Conservation (phyloP, 805 yeast genomes). For the Nakazawaea wickerhamii region DNA sequence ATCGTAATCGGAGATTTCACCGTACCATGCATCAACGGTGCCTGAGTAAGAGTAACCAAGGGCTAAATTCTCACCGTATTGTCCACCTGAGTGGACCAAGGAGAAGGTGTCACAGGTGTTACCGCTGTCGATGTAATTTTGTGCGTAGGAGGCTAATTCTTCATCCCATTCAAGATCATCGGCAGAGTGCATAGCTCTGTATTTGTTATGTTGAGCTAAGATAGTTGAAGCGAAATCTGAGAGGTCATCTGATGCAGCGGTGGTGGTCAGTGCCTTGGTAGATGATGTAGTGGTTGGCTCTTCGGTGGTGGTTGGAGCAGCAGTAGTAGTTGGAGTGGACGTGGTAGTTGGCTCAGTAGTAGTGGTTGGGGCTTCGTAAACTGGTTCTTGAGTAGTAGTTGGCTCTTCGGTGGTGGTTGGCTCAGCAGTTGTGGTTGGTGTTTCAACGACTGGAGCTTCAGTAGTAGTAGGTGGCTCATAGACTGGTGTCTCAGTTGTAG, state of each 20-base stretch:
- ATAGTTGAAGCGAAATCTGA: constrained; percentile 35
- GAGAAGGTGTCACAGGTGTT: constrained; percentile 42
- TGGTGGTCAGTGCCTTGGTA: constrained; percentile 17
- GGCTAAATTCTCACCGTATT: constrained; percentile 80
- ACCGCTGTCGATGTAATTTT: constrained; percentile 47
- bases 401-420: constrained; percentile 23
- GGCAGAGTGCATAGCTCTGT: constrained; percentile 50
- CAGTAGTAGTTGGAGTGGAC: constrained; percentile 19
- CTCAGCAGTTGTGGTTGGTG: constrained; percentile 20
- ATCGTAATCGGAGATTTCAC: constrained; percentile 50
- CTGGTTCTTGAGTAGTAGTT: constrained; percentile 12
- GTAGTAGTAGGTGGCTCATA: constrained; percentile 15
- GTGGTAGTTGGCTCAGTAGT: constrained; percentile 21
- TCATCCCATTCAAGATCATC: constrained; percentile 50
- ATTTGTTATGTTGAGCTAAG: constrained; percentile 55
- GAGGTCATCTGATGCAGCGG: constrained; percentile 19
- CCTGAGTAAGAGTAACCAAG: constrained; percentile 55
- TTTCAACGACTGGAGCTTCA: too few species aligned
- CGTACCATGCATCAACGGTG: constrained; percentile 74
- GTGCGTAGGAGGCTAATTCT: constrained; percentile 49
- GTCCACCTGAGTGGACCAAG: constrained; percentile 59
- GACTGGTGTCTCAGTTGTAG: constrained; percentile 18
- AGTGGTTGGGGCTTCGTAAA: constrained; percentile 16
- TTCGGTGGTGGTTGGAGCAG: constrained; percentile 18
- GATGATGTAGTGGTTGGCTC: constrained; percentile 13